Conservation (phyloP, 2,329 filamentous ascomycete species). For the Endoconidiophora laricicola region DNA sequence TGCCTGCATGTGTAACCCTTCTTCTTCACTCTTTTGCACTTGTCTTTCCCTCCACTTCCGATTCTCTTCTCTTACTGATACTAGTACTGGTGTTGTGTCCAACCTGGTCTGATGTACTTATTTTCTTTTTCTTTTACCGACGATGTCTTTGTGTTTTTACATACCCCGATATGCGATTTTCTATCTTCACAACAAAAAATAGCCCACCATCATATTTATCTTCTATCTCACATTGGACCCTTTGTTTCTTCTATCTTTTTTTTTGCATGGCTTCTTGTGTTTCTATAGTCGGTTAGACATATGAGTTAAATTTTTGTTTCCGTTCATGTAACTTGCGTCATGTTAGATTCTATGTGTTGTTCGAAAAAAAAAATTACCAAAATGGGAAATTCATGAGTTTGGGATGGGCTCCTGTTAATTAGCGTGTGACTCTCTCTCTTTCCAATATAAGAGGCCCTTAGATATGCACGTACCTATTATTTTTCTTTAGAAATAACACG, state of each 20-base stretch:
- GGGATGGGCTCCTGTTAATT: too few species aligned
- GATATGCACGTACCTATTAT: too few species aligned
- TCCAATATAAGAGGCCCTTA: too few species aligned
- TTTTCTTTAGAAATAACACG: too few species aligned
- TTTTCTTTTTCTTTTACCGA: neutral
- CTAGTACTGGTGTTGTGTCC: conserved; percentile 1
- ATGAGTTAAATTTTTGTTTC: neutral
- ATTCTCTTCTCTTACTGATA: neutral
- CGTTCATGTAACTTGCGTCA: too few species aligned
- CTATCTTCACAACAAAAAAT: too few species aligned
- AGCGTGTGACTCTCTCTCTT: too few species aligned
- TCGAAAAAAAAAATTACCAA: too few species aligned
- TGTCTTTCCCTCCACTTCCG: neutral
- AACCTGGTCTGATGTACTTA: neutral
- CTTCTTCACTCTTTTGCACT: neutral
- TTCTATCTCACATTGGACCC: neutral
- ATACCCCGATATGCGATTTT: conserved; percentile 2
- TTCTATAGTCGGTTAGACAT: too few species aligned
- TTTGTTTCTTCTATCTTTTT: neutral
- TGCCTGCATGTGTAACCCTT: neutral
- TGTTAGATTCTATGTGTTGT: too few species aligned
- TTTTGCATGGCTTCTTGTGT: neutral
- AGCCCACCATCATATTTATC: neutral
- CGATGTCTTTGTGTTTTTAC: conserved; percentile 1
- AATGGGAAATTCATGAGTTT: too few species aligned